Percentiles rank a stretch among this genome's conserved stretches.
phyloP scores from a whole-genome alignment of 2,329 filamentous ascomycete genomes.

The Botrytis medusae region DNA sequence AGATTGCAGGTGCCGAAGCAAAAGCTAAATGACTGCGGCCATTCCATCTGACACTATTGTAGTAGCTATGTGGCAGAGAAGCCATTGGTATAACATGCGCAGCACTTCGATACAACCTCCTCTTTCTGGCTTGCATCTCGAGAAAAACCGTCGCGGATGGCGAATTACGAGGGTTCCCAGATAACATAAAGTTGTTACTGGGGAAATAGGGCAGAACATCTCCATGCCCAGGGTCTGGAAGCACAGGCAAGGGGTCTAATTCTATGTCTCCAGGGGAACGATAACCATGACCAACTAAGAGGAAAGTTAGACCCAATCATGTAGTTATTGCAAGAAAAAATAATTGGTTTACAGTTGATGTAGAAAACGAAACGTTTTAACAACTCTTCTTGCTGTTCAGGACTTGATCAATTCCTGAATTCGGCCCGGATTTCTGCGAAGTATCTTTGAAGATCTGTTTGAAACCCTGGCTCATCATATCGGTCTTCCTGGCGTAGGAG shows the following conservation, averaged over 20 bases:
- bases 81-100: neutral
- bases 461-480: neutral
- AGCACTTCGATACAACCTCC: neutral
- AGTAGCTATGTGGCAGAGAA: no score
- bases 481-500: neutral
- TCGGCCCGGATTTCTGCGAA: neutral
- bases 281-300: neutral
- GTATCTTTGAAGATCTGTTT: neutral
- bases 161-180: neutral
- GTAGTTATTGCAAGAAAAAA: neutral
- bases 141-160: neutral
- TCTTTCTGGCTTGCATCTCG: neutral
- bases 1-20: no score
- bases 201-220: fast-evolving
- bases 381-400: neutral
- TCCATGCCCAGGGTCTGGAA: neutral
- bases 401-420: neutral
- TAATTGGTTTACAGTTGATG: neutral
- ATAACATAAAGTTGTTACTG: neutral
- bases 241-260: neutral
- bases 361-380: neutral
- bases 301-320: neutral
- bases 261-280: neutral
- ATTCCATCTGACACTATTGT: no score
- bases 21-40: no score